These are phyloP conservation scores for Diaporthe caulivora DNA, from an alignment of 2,329 filamentous ascomycete species.

Conservation along the genomic window DNA sequence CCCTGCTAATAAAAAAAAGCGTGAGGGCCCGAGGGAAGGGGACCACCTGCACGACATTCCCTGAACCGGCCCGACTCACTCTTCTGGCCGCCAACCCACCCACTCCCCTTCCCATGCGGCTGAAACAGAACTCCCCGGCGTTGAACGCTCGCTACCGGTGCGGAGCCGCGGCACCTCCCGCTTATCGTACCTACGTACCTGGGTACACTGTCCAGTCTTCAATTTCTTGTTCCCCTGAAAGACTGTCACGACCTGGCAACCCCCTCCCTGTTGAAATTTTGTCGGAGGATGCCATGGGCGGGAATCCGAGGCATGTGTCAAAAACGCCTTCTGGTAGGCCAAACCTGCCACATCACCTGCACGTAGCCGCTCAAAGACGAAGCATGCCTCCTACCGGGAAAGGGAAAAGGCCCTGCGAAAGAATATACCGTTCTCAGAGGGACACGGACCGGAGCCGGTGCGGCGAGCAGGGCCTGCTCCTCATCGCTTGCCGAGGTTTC, in stretches of 20 bases:
- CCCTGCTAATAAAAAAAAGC: background rate
- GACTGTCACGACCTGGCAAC: background rate
- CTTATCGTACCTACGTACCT: background rate
- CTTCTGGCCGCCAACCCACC: background rate
- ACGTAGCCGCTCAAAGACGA: too few species aligned
- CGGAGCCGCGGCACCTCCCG: slow-evolving; percentile 18
- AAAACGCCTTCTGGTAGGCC: background rate
- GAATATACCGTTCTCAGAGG: too few species aligned
- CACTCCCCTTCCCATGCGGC: slow-evolving; percentile 7
- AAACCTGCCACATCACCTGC: background rate
- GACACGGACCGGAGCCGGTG: background rate
- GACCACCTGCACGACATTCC: slow-evolving; percentile 6
- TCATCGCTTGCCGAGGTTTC: too few species aligned
- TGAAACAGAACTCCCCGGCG: slow-evolving; percentile 17
- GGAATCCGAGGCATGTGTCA: background rate
- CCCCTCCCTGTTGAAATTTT: background rate
- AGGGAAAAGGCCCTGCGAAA: too few species aligned
- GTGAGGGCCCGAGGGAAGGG: background rate
- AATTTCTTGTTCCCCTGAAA: background rate
- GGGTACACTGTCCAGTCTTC: background rate
- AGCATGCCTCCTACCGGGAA: too few species aligned
- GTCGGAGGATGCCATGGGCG: background rate
- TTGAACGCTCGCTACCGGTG: background rate
- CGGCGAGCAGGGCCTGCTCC: too few species aligned
- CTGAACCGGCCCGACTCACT: background rate